Evolutionary conservation across 1,284 basidiomycete species (phyloP).

Genomic region (Xanthoconium separans): DNA sequence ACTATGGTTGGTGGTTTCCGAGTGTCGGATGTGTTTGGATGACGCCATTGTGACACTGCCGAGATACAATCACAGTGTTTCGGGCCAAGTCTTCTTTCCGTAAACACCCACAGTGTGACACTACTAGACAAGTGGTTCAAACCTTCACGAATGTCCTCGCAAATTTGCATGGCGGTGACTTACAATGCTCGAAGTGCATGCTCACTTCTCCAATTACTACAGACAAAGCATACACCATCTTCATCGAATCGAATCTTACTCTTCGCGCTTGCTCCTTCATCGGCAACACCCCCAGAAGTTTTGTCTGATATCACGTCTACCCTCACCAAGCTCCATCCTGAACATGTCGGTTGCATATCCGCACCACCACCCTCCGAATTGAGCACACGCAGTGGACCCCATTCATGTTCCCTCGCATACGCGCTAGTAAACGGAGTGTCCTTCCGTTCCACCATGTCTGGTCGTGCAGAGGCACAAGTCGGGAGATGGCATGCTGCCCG

Average conservation of each 20-base stretch:
- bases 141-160: slow-evolving; percentile 13
- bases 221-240: not conserved
- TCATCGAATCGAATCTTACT: slow-evolving; percentile 34
- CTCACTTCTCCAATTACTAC: slow-evolving; percentile 16
- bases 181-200: slow-evolving; percentile 19
- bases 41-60: too few relatives aligned
- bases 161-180: slow-evolving; percentile 18
- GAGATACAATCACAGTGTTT: too few relatives aligned
- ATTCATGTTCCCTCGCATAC: slow-evolving; percentile 51
- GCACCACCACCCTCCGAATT: slow-evolving; percentile 38
- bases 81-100: too few relatives aligned
- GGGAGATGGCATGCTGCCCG: slow-evolving; percentile 64
- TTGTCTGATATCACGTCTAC: slow-evolving; percentile 46
- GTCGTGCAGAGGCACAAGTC: slow-evolving; percentile 55
- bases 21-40: too few relatives aligned
- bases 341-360: slow-evolving; percentile 61
- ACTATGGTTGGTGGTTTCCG: too few relatives aligned
- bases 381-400: slow-evolving; percentile 14
- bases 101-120: too few relatives aligned
- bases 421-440: slow-evolving; percentile 43
- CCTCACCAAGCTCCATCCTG: slow-evolving; percentile 41
- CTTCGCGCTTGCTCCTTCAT: slow-evolving; percentile 49
- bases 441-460: slow-evolving; percentile 62
- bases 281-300: slow-evolving; percentile 30
- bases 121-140: too few relatives aligned